Percentiles rank a stretch among this genome's conserved stretches.
These are phyloP conservation scores for Sarocladium strictum DNA, from an alignment of 2,329 filamentous ascomycete genomes.

Conservation along the genomic window DNA sequence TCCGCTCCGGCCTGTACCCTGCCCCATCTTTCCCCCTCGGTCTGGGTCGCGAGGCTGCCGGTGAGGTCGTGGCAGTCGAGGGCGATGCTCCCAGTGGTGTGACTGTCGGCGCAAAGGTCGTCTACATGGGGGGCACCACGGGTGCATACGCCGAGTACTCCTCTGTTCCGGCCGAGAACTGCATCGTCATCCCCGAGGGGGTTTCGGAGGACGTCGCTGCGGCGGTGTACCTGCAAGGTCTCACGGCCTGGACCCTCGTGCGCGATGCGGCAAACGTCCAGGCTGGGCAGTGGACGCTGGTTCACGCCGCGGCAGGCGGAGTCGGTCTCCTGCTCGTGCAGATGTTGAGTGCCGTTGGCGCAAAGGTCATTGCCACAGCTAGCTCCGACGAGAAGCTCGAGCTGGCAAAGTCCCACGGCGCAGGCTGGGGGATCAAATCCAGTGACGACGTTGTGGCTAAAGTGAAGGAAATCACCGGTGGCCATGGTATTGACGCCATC, in stretches of 20 bases:
- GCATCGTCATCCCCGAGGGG: constrained; percentile 57
- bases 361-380: constrained; percentile 73
- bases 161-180: constrained; percentile 43
- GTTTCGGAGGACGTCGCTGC: constrained; percentile 58
- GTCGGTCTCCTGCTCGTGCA: constrained; percentile 72
- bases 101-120: constrained; percentile 60
- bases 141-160: constrained; percentile 53
- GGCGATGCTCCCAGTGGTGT: constrained; percentile 48
- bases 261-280: constrained; percentile 71
- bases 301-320: constrained; percentile 82
- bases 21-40: constrained; percentile 62
- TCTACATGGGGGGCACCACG: constrained; percentile 48
- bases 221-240: constrained; percentile 69
- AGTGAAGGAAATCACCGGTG: constrained; percentile 64
- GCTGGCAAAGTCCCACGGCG: constrained; percentile 64
- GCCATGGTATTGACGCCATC: constrained; percentile 67
- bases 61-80: constrained; percentile 59
- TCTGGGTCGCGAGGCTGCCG: constrained; percentile 74
- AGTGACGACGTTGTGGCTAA: constrained; percentile 49
- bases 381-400: constrained; percentile 66
- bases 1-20: constrained; percentile 76
- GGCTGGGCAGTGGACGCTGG: constrained; percentile 72
- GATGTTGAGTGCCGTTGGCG: constrained; percentile 65
- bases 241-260: constrained; percentile 76
- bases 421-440: constrained; percentile 68